phyloP scores from a whole-genome alignment of 768 basidiomycete species.

The Cystobasidium onofrii region DNA sequence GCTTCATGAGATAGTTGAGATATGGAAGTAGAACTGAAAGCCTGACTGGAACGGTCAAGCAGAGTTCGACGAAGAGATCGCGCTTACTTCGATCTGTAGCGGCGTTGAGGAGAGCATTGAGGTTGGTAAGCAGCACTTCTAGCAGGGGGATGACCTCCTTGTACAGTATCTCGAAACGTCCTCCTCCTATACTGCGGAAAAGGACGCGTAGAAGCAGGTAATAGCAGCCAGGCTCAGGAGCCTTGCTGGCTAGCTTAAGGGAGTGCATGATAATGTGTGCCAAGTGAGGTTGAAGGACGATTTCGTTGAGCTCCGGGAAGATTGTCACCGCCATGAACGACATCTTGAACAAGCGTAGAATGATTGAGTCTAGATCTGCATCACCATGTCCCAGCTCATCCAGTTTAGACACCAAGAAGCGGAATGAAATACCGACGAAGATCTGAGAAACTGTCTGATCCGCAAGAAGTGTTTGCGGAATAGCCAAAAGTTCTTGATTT shows the following conservation, averaged over 20 bases:
- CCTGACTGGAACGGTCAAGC: slow-evolving; percentile 89
- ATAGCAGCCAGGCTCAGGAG: slow-evolving; percentile 81
- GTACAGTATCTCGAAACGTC: slow-evolving; percentile 86
- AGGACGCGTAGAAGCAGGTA: slow-evolving; percentile 83
- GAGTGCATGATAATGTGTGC: slow-evolving; percentile 91
- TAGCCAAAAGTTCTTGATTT: slow-evolving; percentile 68
- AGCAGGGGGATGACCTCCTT: slow-evolving; percentile 91
- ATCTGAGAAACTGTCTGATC: slow-evolving; percentile 69
- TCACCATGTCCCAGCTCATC: slow-evolving; percentile 64
- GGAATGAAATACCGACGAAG: slow-evolving; percentile 77
- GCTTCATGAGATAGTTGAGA: slow-evolving; percentile 90
- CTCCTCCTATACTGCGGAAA: slow-evolving; percentile 87
- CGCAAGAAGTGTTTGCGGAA: slow-evolving; percentile 72
- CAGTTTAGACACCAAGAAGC: slow-evolving; percentile 72
- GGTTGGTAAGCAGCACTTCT: slow-evolving; percentile 90
- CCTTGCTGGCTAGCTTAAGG: slow-evolving; percentile 85
- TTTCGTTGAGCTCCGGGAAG: slow-evolving; percentile 69
- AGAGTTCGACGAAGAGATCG: slow-evolving; percentile 94
- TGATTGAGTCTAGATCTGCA: slow-evolving; percentile 70
- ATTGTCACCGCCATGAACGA: slow-evolving; percentile 76
- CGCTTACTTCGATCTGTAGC: slow-evolving; percentile 61
- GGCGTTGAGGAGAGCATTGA: slow-evolving; percentile 78
- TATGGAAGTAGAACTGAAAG: slow-evolving; percentile 92
- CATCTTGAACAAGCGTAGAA: slow-evolving; percentile 89
- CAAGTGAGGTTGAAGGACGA: slow-evolving; percentile 85